Evolutionary conservation across 805 yeast species (phyloP).

Genomic region (Lipomyces sp.): DNA sequence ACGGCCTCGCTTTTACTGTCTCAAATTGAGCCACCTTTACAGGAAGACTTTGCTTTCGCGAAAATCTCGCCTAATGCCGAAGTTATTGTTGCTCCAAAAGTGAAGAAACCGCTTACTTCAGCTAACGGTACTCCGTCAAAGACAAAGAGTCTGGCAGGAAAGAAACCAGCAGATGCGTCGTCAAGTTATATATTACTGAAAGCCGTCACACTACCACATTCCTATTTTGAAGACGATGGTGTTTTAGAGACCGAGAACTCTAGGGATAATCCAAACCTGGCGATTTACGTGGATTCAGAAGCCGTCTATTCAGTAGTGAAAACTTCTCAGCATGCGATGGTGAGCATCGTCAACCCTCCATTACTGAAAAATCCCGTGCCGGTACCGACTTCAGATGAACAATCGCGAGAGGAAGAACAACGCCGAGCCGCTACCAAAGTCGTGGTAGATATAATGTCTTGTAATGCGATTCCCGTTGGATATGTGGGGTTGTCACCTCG

Average conservation of each 20-base stretch:
- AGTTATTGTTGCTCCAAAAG: conserved; percentile 76
- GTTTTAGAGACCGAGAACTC: conserved; percentile 34
- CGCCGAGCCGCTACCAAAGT: conserved; percentile 46
- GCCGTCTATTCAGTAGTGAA: conserved; percentile 48
- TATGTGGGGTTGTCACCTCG: conserved; percentile 59
- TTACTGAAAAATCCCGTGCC: conserved; percentile 25
- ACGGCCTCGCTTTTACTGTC: conserved; percentile 63
- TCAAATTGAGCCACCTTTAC: conserved; percentile 51
- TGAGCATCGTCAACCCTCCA: conserved; percentile 40
- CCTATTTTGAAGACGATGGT: conserved; percentile 39
- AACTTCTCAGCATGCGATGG: conserved; percentile 43
- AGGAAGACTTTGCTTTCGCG: conserved; percentile 48
- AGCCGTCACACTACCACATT: conserved; percentile 63
- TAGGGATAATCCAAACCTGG: conserved; percentile 38
- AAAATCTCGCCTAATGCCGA: conserved; percentile 67
- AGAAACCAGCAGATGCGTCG: conserved; percentile 11
- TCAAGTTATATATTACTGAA: conserved; percentile 50
- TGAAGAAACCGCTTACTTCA: conserved; percentile 36
- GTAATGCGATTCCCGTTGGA: conserved; percentile 45
- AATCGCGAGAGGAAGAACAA: conserved; percentile 17
- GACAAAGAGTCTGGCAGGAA: conserved; percentile 18
- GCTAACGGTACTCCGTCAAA: conserved; percentile 16
- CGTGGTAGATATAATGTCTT: conserved; percentile 57
- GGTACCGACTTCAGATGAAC: conserved; percentile 6
- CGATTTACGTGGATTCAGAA: conserved; percentile 54